Evolutionary conservation across 495 filamentous ascomycete species (phyloP).

Genomic region (Aspergillus egyptiacus): DNA sequence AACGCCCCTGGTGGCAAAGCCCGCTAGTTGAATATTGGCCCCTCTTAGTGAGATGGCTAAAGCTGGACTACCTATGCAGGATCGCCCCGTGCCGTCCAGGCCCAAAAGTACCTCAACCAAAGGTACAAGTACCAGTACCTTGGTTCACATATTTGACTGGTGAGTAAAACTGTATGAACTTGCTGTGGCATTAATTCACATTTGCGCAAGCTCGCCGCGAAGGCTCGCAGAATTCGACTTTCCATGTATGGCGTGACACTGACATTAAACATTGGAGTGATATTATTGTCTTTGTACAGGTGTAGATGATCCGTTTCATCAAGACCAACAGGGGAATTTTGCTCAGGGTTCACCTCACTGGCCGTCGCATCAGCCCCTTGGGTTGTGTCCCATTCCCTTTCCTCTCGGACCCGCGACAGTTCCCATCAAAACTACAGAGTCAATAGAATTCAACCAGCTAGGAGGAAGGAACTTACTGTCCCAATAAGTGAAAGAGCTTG

Average conservation of each 20-base stretch:
- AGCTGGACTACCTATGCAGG: neutral
- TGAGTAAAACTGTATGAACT: too few relatives aligned
- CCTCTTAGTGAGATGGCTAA: constrained; percentile 4
- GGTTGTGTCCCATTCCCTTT: constrained; percentile 7
- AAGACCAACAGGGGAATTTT: too few relatives aligned
- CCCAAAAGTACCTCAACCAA: constrained; percentile 4
- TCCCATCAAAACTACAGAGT: constrained; percentile 18
- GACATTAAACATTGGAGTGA: too few relatives aligned
- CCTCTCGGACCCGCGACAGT: constrained; percentile 21
- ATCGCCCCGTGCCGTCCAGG: neutral
- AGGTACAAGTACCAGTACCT: constrained; percentile 5
- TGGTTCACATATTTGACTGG: neutral
- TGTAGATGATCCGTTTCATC: too few relatives aligned
- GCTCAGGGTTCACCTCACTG: too few relatives aligned
- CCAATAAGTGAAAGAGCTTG: constrained; percentile 98
- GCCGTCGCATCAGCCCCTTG: neutral
- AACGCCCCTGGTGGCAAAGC: too few relatives aligned
- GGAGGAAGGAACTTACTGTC: constrained; percentile 41
- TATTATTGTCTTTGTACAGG: too few relatives aligned
- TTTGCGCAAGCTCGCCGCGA: too few relatives aligned
- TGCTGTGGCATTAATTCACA: too few relatives aligned
- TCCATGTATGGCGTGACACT: too few relatives aligned
- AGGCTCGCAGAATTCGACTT: too few relatives aligned
- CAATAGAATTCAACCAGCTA: neutral
- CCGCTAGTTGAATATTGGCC: too few relatives aligned